phyloP scores from a whole-genome alignment of 306 rosid genomes.

The Prosopis cineraria region DNA sequence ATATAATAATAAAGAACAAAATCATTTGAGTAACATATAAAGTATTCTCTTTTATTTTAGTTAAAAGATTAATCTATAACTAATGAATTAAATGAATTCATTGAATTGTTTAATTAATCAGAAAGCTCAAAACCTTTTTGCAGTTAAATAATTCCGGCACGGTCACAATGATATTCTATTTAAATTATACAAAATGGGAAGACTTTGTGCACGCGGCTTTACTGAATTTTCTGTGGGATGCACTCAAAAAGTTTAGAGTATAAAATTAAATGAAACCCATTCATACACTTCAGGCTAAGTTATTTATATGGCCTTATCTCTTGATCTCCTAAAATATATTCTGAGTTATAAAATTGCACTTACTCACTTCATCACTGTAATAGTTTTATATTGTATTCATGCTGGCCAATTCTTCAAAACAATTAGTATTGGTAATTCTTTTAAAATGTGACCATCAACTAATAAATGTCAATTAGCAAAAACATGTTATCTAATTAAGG shows the following conservation, averaged over 20 bases:
- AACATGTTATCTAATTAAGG: not conserved
- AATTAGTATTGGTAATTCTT: not conserved
- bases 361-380: no score
- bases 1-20: not conserved
- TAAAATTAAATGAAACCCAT: constrained; percentile 17
- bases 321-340: constrained; percentile 7
- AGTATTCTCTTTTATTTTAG: not conserved
- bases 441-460: not conserved
- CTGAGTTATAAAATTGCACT: constrained; percentile 23
- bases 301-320: constrained; percentile 17
- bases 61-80: not conserved
- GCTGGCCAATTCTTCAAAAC: no score
- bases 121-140: not conserved
- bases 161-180: not conserved
- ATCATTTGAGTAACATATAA: not conserved
- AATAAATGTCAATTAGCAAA: not conserved
- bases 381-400: no score
- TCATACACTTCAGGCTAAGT: constrained; percentile 9
- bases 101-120: not conserved
- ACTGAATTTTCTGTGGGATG: not conserved
- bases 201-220: no score
- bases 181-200: not conserved
- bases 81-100: not conserved
- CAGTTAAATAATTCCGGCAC: not conserved
- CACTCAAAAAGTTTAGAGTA: not conserved